Percentiles rank a stretch among this genome's conserved stretches.
Evolutionary conservation across 2,329 filamentous ascomycete species (phyloP).

Genomic region (Aureobasidium pullulans): DNA sequence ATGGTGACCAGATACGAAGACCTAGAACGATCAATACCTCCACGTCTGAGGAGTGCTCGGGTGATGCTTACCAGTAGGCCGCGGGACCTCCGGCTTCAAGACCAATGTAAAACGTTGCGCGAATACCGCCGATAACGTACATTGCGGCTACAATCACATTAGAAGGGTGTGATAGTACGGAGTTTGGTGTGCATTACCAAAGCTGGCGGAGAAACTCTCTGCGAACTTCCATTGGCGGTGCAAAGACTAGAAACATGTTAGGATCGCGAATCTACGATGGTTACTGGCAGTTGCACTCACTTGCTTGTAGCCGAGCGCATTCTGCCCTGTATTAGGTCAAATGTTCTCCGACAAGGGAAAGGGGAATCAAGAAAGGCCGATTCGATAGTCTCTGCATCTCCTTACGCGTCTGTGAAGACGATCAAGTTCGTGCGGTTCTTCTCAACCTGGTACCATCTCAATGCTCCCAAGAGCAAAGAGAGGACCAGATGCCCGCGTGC

Average conservation of each 20-base stretch:
- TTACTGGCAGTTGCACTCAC: constrained; percentile 29
- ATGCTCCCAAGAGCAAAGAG: constrained; percentile 13
- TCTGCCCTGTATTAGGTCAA: constrained; percentile 25
- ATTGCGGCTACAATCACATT: constrained; percentile 42
- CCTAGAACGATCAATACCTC: constrained; percentile 28
- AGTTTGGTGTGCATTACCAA: constrained; percentile 35
- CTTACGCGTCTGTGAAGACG: constrained; percentile 34
- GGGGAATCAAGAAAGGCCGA: constrained; percentile 17
- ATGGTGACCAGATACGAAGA: constrained; percentile 54
- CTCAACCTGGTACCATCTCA: constrained; percentile 26
- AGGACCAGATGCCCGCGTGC: constrained; percentile 29
- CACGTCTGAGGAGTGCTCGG: no score
- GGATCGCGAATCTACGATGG: constrained; percentile 1
- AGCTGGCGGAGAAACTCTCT: constrained; percentile 54
- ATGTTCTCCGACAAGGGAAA: constrained; percentile 9
- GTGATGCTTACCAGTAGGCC: constrained; percentile 46
- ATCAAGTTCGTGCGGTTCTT: constrained; percentile 33
- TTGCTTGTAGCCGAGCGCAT: constrained; percentile 49
- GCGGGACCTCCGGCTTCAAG: constrained; percentile 54
- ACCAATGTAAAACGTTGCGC: constrained; percentile 55
- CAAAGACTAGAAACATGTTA: constrained; percentile 38
- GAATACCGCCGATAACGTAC: constrained; percentile 54
- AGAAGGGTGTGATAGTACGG: constrained; percentile 6
- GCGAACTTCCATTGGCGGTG: constrained; percentile 51
- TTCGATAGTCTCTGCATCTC: constrained; percentile 31